These are phyloP conservation scores for Ogataea ganodermae DNA, from an alignment of 805 yeast species.

Conservation along the genomic window DNA sequence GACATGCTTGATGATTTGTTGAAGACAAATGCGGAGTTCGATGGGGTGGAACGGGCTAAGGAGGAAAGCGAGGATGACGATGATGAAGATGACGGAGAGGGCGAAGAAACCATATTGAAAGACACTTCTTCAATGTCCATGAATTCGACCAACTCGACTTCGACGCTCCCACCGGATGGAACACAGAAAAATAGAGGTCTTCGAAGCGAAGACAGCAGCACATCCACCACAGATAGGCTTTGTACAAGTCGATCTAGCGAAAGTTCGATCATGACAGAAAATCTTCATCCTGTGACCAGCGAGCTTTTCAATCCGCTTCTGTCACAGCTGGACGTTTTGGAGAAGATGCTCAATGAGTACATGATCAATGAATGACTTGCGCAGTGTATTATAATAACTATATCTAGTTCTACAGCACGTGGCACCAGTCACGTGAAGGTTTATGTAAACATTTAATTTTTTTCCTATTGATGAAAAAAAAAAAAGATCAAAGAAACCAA, in stretches of 20 bases:
- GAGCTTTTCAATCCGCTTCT: constrained; percentile 61
- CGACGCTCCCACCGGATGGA: constrained; percentile 13
- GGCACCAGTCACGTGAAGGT: background rate
- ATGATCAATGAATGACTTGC: constrained; percentile 10
- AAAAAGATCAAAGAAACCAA: constrained; percentile 1
- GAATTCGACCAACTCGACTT: constrained; percentile 27
- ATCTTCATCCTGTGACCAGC: constrained; percentile 48
- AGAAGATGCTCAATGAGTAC: constrained; percentile 29
- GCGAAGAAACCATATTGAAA: constrained; percentile 11
- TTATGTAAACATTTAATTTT: background rate
- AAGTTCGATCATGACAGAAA: constrained; percentile 4
- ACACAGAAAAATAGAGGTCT: constrained; percentile 1
- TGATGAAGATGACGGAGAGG: constrained; percentile 19
- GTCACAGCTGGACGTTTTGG: constrained; percentile 41
- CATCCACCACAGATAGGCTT: background rate
- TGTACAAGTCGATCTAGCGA: constrained; percentile 7
- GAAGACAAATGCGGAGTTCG: constrained; percentile 9
- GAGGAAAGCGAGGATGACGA: constrained; percentile 9
- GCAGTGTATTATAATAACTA: background rate
- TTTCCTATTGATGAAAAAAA: background rate
- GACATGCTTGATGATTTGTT: constrained; percentile 35
- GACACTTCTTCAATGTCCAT: constrained; percentile 25
- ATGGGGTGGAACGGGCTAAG: constrained; percentile 1
- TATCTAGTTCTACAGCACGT: background rate
- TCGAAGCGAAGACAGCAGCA: constrained; percentile 3